Evolutionary conservation across 2,329 filamentous ascomycete species (phyloP).

Genomic region (Pyrenochaeta sp.): DNA sequence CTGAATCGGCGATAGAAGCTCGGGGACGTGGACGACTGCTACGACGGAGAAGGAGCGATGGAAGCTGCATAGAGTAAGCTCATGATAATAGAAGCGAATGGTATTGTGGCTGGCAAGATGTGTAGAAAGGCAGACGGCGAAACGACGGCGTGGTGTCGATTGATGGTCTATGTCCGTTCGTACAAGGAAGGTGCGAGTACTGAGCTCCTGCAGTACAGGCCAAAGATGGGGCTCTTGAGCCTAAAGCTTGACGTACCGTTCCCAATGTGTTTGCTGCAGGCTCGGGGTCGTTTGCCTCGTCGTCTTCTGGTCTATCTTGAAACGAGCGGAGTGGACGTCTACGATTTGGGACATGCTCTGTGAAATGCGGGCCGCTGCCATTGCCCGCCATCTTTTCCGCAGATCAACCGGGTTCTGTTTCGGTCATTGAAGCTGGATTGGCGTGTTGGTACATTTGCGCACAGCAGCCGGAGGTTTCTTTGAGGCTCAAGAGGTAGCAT

Average conservation of each 20-base stretch:
- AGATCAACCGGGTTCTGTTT: background rate
- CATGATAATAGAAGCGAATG: background rate
- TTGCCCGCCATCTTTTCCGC: conserved; percentile 10
- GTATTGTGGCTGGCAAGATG: background rate
- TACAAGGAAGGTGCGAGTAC: background rate
- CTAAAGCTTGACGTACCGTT: conserved; percentile 14
- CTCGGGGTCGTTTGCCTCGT: conserved; percentile 10
- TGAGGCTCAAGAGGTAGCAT: background rate
- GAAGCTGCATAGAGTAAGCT: conserved; percentile 14
- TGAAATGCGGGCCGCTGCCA: conserved; percentile 1
- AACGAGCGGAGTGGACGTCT: conserved; percentile 8
- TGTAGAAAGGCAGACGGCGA: background rate
- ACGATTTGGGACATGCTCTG: background rate
- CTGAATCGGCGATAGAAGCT: conserved; percentile 1
- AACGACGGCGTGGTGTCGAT: background rate
- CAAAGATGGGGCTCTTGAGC: background rate
- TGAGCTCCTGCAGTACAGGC: background rate
- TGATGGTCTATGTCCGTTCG: background rate
- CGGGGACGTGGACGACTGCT: conserved; percentile 6
- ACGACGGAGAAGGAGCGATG: conserved; percentile 6
- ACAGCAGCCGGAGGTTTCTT: background rate
- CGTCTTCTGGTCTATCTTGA: conserved; percentile 9
- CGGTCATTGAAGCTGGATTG: background rate
- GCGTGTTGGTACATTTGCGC: background rate
- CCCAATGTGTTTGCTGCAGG: conserved; percentile 10